phyloP scores from a whole-genome alignment of 352 stramenopile species.

The Globisporangium irregulare region DNA sequence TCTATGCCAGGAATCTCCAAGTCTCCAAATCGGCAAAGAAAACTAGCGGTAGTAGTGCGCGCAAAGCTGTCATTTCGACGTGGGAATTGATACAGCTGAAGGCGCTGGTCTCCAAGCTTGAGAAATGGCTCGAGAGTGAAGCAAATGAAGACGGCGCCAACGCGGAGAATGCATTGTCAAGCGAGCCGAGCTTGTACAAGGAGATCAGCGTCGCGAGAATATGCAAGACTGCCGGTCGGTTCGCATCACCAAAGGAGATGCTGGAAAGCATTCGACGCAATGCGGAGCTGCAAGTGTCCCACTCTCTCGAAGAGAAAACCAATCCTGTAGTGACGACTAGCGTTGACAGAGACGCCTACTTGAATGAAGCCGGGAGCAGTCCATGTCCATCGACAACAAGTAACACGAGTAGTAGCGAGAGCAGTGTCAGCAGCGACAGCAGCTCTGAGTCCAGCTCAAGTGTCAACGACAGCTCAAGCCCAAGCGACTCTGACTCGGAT shows the following conservation, averaged over 20 bases:
- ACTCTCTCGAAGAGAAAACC: neutral
- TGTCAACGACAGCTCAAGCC: slow-evolving; percentile 19
- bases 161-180: slow-evolving; percentile 1
- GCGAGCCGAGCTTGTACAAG: slow-evolving; percentile 7
- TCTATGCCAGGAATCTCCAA: slow-evolving; percentile 27
- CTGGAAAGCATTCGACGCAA: slow-evolving; percentile 12
- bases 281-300: neutral
- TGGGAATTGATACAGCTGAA: slow-evolving; percentile 24
- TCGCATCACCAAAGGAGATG: slow-evolving; percentile 9
- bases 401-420: slow-evolving; percentile 30
- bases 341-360: slow-evolving; percentile 3
- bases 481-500: slow-evolving; percentile 21
- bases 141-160: neutral
- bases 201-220: slow-evolving; percentile 19
- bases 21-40: slow-evolving; percentile 16
- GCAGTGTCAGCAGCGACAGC: slow-evolving; percentile 24
- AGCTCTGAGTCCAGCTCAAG: slow-evolving; percentile 23
- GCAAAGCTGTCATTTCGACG: slow-evolving; percentile 14
- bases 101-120: slow-evolving; percentile 20
- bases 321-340: neutral
- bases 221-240: slow-evolving; percentile 15
- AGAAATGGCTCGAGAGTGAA: slow-evolving; percentile 20
- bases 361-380: slow-evolving; percentile 33
- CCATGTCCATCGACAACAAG: slow-evolving; percentile 35
- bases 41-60: neutral